phyloP scores from a whole-genome alignment of 768 basidiomycete genomes.

The Crassisporium funariophilum region DNA sequence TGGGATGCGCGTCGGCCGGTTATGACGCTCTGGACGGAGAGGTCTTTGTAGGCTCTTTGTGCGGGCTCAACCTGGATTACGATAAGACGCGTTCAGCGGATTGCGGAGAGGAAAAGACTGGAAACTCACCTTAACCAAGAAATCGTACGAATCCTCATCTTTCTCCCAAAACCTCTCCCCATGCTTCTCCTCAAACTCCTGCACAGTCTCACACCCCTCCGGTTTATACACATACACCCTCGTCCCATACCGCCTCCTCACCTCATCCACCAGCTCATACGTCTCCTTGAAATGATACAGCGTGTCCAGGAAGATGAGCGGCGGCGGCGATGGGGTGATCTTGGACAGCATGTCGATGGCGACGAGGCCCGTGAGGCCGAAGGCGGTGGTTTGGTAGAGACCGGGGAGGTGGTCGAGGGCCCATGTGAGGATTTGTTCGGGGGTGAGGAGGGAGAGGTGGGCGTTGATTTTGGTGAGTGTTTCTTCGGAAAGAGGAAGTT shows the following conservation, averaged over 20 bases:
- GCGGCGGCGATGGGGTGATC: conserved; percentile 65
- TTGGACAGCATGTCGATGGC: conserved; percentile 94
- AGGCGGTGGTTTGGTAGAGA: conserved; percentile 93
- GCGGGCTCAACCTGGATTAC: conserved; percentile 84
- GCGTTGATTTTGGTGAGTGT: conserved; percentile 72
- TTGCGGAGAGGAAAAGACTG: background rate
- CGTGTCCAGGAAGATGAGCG: conserved; percentile 95
- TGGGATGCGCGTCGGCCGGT: conserved; percentile 95
- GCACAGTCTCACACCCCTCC: conserved; percentile 60
- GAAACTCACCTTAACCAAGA: conserved; percentile 76
- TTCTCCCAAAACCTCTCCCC: conserved; percentile 86
- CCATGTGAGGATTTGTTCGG: conserved; percentile 88
- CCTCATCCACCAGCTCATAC: conserved; percentile 83
- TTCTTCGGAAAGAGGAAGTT: conserved; percentile 58
- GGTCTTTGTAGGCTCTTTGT: conserved; percentile 78
- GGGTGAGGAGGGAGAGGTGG: conserved; percentile 68
- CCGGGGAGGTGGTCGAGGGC: conserved; percentile 76
- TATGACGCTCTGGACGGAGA: conserved; percentile 83
- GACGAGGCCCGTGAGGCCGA: conserved; percentile 93
- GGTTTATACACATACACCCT: conserved; percentile 81
- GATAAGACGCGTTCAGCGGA: background rate
- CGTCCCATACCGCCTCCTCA: conserved; percentile 72
- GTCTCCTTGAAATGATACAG: conserved; percentile 96
- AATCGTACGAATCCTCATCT: conserved; percentile 89
- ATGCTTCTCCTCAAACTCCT: conserved; percentile 78